Conservation (phyloP, 352 stramenopile species). For the Pilasporangium apinafurcum region DNA sequence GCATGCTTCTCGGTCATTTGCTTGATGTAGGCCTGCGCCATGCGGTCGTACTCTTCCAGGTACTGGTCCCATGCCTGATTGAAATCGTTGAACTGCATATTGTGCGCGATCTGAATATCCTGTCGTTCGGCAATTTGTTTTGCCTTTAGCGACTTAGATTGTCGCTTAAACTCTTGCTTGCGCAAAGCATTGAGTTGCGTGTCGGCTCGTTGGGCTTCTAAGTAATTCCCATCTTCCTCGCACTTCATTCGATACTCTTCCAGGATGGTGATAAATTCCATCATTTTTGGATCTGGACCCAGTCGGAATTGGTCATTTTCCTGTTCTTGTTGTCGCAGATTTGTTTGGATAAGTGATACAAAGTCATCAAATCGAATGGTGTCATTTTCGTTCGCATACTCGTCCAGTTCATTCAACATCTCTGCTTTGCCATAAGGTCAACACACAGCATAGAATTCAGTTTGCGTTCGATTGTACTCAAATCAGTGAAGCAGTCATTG, state of each 20-base stretch:
- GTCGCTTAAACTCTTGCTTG: slow-evolving; percentile 89
- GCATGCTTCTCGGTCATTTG: slow-evolving; percentile 93
- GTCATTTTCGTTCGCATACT: slow-evolving; percentile 38
- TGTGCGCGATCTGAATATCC: slow-evolving; percentile 93
- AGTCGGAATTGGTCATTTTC: slow-evolving; percentile 38
- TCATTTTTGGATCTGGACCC: slow-evolving; percentile 86
- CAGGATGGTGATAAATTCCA: slow-evolving; percentile 92
- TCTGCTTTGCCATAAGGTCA: slow-evolving; percentile 16
- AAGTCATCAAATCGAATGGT: slow-evolving; percentile 65
- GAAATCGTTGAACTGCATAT: slow-evolving; percentile 95
- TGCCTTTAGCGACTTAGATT: slow-evolving; percentile 88
- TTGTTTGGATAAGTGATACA: slow-evolving; percentile 41
- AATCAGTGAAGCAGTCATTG: not conserved
- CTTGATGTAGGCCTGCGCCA: slow-evolving; percentile 92
- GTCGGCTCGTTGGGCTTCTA: slow-evolving; percentile 88
- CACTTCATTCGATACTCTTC: slow-evolving; percentile 94
- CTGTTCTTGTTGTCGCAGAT: slow-evolving; percentile 32
- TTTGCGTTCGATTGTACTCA: not conserved
- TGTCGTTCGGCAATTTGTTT: slow-evolving; percentile 89
- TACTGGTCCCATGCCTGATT: slow-evolving; percentile 94
- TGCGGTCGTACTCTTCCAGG: slow-evolving; percentile 93
- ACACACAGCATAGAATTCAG: no score
- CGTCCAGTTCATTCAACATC: slow-evolving; percentile 64
- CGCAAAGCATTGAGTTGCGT: slow-evolving; percentile 83
- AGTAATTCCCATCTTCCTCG: slow-evolving; percentile 92